phyloP scores from a whole-genome alignment of 2,329 filamentous ascomycete species.

The Fusarium chuoi region DNA sequence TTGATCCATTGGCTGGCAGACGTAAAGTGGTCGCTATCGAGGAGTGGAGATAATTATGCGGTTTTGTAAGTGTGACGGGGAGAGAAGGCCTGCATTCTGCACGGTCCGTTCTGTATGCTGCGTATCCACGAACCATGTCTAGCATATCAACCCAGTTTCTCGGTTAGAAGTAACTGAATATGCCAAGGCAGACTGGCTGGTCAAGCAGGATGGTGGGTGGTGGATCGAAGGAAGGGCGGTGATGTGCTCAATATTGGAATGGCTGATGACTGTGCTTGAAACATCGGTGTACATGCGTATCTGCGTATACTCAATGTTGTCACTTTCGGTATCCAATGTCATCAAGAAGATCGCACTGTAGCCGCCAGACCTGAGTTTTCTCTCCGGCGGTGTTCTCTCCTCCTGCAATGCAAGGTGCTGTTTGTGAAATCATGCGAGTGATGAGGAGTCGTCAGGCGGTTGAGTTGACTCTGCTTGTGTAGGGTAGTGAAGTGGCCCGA shows the following conservation, averaged over 20 bases:
- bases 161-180: slow-evolving; percentile 12
- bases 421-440: background rate
- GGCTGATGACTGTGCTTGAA: slow-evolving; percentile 19
- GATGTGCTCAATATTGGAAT: slow-evolving; percentile 5
- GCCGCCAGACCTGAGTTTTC: background rate
- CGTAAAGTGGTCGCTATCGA: slow-evolving; percentile 2
- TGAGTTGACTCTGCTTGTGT: background rate
- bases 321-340: slow-evolving; percentile 20
- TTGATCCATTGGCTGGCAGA: slow-evolving; percentile 24
- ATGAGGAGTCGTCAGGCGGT: background rate
- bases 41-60: slow-evolving; percentile 20
- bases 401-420: slow-evolving; percentile 7
- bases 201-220: slow-evolving; percentile 17
- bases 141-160: slow-evolving; percentile 14
- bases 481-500: slow-evolving; percentile 4
- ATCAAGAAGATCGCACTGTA: background rate
- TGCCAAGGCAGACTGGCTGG: slow-evolving; percentile 19
- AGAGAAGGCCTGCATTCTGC: slow-evolving; percentile 1
- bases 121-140: slow-evolving; percentile 14
- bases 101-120: slow-evolving; percentile 19
- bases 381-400: background rate
- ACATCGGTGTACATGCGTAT: slow-evolving; percentile 37
- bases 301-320: slow-evolving; percentile 19
- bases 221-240: slow-evolving; percentile 3
- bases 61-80: slow-evolving; percentile 34